Percentiles rank a stretch among this genome's conserved stretches.
Conservation (phyloP, 2,329 filamentous ascomycete species). For the Chrysoporthe cubensis region DNA sequence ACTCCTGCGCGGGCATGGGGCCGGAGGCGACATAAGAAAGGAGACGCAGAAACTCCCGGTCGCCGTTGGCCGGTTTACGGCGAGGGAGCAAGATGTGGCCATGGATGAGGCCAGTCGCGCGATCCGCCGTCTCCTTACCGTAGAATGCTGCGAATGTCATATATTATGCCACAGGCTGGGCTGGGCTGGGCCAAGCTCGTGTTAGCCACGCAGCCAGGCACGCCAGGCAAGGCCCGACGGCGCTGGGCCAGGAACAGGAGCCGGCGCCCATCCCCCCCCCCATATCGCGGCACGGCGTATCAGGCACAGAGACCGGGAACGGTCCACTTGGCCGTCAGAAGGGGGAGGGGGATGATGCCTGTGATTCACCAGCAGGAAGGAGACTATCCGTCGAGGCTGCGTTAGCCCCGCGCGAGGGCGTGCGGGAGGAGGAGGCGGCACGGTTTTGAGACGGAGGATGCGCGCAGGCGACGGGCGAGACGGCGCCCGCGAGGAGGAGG, state of each 20-base stretch:
- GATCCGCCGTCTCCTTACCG: slow-evolving; percentile 10
- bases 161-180: slow-evolving; percentile 10
- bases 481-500: neutral
- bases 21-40: slow-evolving; percentile 23
- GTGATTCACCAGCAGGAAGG: slow-evolving; percentile 14
- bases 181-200: neutral
- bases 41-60: neutral
- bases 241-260: slow-evolving; percentile 6
- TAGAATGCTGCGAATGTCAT: slow-evolving; percentile 6
- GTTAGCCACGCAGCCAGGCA: slow-evolving; percentile 22
- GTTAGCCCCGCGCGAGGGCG: slow-evolving; percentile 14
- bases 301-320: slow-evolving; percentile 1
- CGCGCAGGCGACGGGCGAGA: neutral
- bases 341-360: neutral
- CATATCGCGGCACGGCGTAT: slow-evolving; percentile 16
- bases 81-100: neutral
- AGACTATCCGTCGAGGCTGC: slow-evolving; percentile 13
- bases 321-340: neutral
- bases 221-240: slow-evolving; percentile 25
- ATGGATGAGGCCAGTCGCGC: slow-evolving; percentile 18
- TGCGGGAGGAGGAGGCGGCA: neutral
- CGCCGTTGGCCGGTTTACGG: slow-evolving; percentile 29
- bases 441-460: neutral
- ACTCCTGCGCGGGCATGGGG: slow-evolving; percentile 10
- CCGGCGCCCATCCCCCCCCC: neutral